These are phyloP conservation scores for Fusarium sp. DNA, from an alignment of 2,329 filamentous ascomycete genomes.

Conservation along the genomic window DNA sequence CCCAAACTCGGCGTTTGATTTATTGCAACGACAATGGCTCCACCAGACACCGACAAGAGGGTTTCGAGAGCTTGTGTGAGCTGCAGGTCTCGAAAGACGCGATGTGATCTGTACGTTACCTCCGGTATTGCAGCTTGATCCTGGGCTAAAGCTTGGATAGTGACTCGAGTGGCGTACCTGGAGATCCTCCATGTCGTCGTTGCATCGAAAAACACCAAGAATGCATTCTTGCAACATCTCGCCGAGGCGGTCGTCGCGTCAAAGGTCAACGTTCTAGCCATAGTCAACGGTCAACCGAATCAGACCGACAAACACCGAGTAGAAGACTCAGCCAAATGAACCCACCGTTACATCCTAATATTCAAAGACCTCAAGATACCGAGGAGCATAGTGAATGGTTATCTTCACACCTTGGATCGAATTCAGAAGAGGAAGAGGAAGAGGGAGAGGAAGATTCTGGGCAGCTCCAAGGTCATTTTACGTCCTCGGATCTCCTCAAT, in stretches of 20 bases:
- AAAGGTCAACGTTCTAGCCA: constrained; percentile 37
- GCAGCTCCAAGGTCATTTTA: constrained; percentile 53
- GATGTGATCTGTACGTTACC: constrained; percentile 27
- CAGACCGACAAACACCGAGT: neutral
- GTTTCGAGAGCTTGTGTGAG: constrained; percentile 34
- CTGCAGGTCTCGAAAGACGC: constrained; percentile 36
- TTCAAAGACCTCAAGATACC: neutral
- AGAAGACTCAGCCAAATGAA: constrained; percentile 2
- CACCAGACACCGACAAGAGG: constrained; percentile 28
- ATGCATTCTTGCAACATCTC: constrained; percentile 55
- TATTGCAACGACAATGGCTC: constrained; percentile 2
- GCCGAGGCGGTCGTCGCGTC: constrained; percentile 52
- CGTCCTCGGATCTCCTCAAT: constrained; percentile 54
- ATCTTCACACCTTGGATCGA: constrained; percentile 31
- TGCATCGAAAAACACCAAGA: constrained; percentile 53
- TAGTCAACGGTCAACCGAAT: neutral
- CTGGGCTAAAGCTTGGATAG: constrained; percentile 19
- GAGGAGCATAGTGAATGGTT: constrained; percentile 29
- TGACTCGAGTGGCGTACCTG: constrained; percentile 50
- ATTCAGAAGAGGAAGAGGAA: constrained; percentile 8
- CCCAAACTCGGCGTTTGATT: constrained; percentile 20
- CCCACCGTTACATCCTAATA: neutral
- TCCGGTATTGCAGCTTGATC: too few relatives aligned
- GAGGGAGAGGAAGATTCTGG: constrained; percentile 14
- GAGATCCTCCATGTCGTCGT: constrained; percentile 52